Percentiles rank a stretch among this genome's conserved stretches.
phyloP scores from a whole-genome alignment of 192 early-diverging fungal genomes.

The Coemansia sp. region DNA sequence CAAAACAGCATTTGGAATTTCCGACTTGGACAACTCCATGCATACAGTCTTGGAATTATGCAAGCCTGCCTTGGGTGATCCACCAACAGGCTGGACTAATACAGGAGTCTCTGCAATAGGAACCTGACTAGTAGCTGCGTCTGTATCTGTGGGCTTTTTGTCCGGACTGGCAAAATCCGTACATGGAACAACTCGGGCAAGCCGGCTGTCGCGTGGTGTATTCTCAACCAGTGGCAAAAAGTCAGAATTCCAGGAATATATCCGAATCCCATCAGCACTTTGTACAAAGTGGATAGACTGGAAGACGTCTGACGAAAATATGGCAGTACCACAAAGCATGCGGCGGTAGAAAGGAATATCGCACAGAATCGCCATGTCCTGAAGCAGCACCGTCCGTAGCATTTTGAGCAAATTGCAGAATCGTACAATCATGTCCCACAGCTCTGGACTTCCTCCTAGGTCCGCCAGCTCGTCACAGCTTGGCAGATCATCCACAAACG shows the following conservation, averaged over 20 bases:
- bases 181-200: slow-evolving; percentile 11
- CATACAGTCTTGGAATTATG: too few relatives aligned
- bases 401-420: slow-evolving; percentile 43
- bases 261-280: slow-evolving; percentile 10
- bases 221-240: slow-evolving; percentile 16
- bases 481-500: slow-evolving; percentile 38
- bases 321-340: slow-evolving; percentile 26
- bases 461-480: slow-evolving; percentile 1
- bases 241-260: slow-evolving; percentile 16
- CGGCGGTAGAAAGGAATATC: slow-evolving; percentile 38
- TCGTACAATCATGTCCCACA: slow-evolving; percentile 11
- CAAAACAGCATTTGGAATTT: not conserved
- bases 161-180: not conserved
- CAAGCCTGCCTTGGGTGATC: too few relatives aligned
- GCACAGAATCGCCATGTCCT: slow-evolving; percentile 37
- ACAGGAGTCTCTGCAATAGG: too few relatives aligned
- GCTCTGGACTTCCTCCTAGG: not conserved
- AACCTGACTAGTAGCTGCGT: not conserved
- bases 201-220: slow-evolving; percentile 3
- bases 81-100: too few relatives aligned
- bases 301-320: slow-evolving; percentile 26
- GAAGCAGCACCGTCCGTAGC: slow-evolving; percentile 31
- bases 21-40: not conserved
- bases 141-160: not conserved
- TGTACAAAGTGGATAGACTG: slow-evolving; percentile 13